Evolutionary conservation across 129 eudicot genomes (phyloP).

Genomic region (Pseudognaphalium luteoalbum): DNA sequence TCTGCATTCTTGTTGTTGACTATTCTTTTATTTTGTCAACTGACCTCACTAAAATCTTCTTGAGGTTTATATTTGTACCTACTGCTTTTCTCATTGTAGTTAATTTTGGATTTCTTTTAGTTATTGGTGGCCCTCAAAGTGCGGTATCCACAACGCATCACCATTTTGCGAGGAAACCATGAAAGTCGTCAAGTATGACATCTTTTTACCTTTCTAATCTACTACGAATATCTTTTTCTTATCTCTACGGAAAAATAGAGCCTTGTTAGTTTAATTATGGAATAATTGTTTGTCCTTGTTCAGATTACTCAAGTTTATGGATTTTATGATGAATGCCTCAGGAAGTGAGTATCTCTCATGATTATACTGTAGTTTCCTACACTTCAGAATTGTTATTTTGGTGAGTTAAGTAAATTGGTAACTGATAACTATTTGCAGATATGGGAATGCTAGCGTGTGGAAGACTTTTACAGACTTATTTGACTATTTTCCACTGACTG

Average conservation of each 20-base stretch:
- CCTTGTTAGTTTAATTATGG: no score
- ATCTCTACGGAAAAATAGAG: no score
- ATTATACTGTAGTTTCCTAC: not conserved
- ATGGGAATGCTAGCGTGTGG: conserved; percentile 94
- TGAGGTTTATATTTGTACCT: not conserved
- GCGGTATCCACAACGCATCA: conserved; percentile 79
- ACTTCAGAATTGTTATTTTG: not conserved
- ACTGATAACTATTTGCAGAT: conserved; percentile 43
- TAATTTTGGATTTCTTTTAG: conserved; percentile 35
- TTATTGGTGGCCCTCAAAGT: conserved; percentile 91
- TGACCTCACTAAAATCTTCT: not conserved
- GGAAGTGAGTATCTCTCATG: conserved; percentile 62
- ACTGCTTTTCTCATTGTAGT: conserved; percentile 2
- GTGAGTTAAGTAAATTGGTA: not conserved
- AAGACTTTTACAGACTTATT: conserved; percentile 86
- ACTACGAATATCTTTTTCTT: no score
- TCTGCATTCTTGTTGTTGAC: not conserved
- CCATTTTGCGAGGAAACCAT: conserved; percentile 88
- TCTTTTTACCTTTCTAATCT: not conserved
- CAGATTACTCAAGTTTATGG: conserved; percentile 98
- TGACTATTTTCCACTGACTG: conserved; percentile 89
- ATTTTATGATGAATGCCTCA: conserved; percentile 85
- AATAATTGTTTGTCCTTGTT: conserved; percentile 1
- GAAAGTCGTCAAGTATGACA: conserved; percentile 83
- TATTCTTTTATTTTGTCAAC: not conserved